Conservation (phyloP, 2,329 filamentous ascomycete species). For the Fusarium nematophilum region DNA sequence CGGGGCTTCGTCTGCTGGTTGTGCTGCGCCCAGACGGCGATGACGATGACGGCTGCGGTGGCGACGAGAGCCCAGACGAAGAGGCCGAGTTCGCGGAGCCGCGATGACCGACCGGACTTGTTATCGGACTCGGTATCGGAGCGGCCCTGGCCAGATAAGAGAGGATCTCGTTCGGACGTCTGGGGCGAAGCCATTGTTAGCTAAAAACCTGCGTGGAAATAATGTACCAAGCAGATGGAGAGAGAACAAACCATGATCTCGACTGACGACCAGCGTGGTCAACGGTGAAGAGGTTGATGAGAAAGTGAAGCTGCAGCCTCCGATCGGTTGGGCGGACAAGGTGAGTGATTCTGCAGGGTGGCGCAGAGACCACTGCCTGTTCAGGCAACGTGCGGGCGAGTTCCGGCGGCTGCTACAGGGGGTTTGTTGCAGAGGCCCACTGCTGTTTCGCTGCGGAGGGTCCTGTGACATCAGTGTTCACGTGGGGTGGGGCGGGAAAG, state of each 20-base stretch:
- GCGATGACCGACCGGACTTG: slow-evolving; percentile 49
- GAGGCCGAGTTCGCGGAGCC: slow-evolving; percentile 76
- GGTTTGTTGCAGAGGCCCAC: slow-evolving; percentile 7
- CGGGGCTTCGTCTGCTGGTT: slow-evolving; percentile 61
- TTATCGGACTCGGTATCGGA: slow-evolving; percentile 42
- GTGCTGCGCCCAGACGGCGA: slow-evolving; percentile 84
- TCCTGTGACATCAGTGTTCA: slow-evolving; percentile 34
- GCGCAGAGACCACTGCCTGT: slow-evolving; percentile 19
- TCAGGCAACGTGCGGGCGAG: slow-evolving; percentile 10
- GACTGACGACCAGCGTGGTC: slow-evolving; percentile 1
- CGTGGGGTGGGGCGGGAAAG: slow-evolving; percentile 22
- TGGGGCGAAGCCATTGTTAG: slow-evolving; percentile 40
- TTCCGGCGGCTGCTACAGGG: slow-evolving; percentile 14
- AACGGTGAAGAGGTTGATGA: background rate
- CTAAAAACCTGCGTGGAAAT: background rate
- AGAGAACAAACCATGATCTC: slow-evolving; percentile 32
- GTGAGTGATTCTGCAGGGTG: slow-evolving; percentile 2
- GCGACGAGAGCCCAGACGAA: slow-evolving; percentile 87
- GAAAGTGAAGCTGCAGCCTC: background rate
- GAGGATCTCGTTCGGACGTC: slow-evolving; percentile 57
- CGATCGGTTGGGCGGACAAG: slow-evolving; percentile 12
- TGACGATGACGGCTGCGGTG: slow-evolving; percentile 80
- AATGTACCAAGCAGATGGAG: background rate
- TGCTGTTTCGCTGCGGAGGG: background rate
- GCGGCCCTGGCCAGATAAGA: slow-evolving; percentile 52